Conservation (phyloP, 495 filamentous ascomycete species). For the Penicillium samsonianum region DNA sequence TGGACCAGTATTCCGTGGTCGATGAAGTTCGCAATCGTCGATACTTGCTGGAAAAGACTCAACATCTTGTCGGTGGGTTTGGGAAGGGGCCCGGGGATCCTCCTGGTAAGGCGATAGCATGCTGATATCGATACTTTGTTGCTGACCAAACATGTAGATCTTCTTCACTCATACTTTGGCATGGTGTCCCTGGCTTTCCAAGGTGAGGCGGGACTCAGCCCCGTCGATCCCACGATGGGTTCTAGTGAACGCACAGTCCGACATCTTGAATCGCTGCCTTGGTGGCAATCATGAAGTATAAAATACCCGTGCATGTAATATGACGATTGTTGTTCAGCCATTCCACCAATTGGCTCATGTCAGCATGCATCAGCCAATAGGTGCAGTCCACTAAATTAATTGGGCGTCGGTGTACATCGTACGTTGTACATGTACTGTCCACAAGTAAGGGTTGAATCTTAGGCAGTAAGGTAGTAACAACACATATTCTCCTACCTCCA, state of each 20-base stretch:
- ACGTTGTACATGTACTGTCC: background rate
- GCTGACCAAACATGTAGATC: constrained; percentile 52
- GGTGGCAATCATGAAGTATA: constrained; percentile 34
- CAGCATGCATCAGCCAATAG: constrained; percentile 8
- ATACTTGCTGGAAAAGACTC: constrained; percentile 86
- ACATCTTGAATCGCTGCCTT: constrained; percentile 45
- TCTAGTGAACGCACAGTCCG: constrained; percentile 52
- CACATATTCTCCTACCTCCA: background rate
- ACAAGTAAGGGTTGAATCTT: background rate
- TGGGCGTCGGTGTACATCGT: constrained; percentile 4
- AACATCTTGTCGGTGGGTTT: constrained; percentile 89
- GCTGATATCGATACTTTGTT: constrained; percentile 4
- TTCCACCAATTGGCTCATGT: constrained; percentile 5
- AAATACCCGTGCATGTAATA: background rate
- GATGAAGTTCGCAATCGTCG: constrained; percentile 60
- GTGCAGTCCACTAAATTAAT: constrained; percentile 8
- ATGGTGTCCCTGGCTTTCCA: constrained; percentile 73
- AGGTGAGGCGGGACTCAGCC: constrained; percentile 59
- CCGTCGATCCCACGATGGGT: constrained; percentile 70
- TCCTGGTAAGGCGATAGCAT: constrained; percentile 54
- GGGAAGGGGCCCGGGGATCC: constrained; percentile 76
- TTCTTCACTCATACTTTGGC: constrained; percentile 89
- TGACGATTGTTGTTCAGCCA: constrained; percentile 12
- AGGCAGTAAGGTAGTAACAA: background rate
- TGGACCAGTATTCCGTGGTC: constrained; percentile 63